Base-by-base conservation (phyloP, 208 protist genomes). In the Sergeia podlipaevii region DNA sequence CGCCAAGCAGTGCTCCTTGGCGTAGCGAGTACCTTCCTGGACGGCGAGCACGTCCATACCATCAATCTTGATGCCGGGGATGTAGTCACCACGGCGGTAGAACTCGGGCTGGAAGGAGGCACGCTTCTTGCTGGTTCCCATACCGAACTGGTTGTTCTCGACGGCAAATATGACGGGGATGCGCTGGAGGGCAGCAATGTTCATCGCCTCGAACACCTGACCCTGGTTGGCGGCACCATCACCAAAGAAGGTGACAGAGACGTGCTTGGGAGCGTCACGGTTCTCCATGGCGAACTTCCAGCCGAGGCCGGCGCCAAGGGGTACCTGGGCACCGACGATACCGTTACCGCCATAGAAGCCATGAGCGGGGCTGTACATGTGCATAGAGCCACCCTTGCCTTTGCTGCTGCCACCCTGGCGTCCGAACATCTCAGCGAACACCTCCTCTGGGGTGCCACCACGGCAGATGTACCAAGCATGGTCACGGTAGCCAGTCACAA, bases 71-170 rank as follows among this genome's bases (percentile, higher is more conserved):
- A 99, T 82, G 47, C 98, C 98, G 24, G 97, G 93, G 48, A 99
- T 85, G 75, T 97, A 98, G 60, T 99, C 87, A 54, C 96, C 97
- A 61, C 97, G 94, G 39, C 80, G 91, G 85, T 99, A 99, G 79
- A 97, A 99, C 50, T 98, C 77, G 18, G 73, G 69, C 53, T 92
- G 86, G 58, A 80, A 95, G 29, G 89, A 77, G 11, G 91, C 78
- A 56, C 97, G 90, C 26, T 90, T 54, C 41, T 89, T 77, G 50
- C 86, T 89, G 13, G 98, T 99, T 51, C 97, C 98, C 98, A 99
- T 99, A 69, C 96, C 97, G 72, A 97, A 99, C 48, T 97, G 76
- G 77, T 99, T 99, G 84, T 99, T 99, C 77, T 99, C 98, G 74
- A 93, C 92, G 1, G 97, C 75, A 65, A 98, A 99, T 50, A 99